Percentiles rank a stretch among this genome's conserved stretches.
Evolutionary conservation across 2,329 filamentous ascomycete genomes (phyloP).

Genomic region (Penicillium freii): DNA sequence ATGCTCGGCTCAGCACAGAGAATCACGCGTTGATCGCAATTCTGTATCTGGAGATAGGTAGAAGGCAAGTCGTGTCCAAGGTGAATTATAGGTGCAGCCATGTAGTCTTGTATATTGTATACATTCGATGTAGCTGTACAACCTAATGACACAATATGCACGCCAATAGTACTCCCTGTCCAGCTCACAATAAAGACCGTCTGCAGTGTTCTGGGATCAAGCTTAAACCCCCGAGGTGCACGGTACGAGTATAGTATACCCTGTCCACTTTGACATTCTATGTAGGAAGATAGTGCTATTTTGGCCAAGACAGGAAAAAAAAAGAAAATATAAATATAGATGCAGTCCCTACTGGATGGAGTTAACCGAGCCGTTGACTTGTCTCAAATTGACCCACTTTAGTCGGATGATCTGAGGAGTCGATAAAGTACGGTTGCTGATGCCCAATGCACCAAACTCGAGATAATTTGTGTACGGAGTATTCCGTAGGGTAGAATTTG

Average conservation of each 20-base stretch:
- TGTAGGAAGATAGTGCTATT: background rate
- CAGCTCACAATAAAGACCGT: background rate
- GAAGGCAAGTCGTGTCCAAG: background rate
- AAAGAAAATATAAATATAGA: background rate
- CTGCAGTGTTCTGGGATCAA: slow-evolving; percentile 2
- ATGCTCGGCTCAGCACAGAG: background rate
- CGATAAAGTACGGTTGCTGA: background rate
- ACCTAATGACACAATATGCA: background rate
- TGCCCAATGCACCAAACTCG: background rate
- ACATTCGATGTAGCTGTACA: background rate
- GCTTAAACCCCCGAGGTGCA: slow-evolving; percentile 2
- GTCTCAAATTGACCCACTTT: slow-evolving; percentile 2
- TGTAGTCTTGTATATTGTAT: background rate
- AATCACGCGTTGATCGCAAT: background rate
- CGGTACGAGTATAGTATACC: background rate
- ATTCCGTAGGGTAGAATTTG: too few relatives aligned
- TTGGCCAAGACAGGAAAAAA: too few relatives aligned
- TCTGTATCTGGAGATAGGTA: background rate
- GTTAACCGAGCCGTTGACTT: slow-evolving; percentile 4
- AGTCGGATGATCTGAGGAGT: background rate
- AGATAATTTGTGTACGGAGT: background rate
- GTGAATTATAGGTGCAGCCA: background rate
- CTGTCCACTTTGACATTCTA: background rate
- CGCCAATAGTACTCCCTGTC: background rate
- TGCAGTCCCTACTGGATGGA: slow-evolving; percentile 1